Evolutionary conservation across 2,329 filamentous ascomycete species (phyloP).

Genomic region (Xylariaceae sp.): DNA sequence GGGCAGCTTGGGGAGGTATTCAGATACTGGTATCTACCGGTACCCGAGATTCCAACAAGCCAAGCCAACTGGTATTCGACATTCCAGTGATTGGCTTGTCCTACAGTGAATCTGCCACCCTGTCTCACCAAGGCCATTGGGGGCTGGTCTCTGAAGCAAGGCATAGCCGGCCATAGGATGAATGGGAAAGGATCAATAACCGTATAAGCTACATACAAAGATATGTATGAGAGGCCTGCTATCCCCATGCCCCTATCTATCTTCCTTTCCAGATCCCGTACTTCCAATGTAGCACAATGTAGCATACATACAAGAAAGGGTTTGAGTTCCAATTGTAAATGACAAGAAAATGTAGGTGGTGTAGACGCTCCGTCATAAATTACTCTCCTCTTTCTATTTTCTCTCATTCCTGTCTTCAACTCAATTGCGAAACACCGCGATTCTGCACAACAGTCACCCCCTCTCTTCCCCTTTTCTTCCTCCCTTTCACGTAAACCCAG

Average conservation of each 20-base stretch:
- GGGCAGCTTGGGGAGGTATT: no score
- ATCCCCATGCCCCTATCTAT: not conserved
- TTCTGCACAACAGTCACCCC: not conserved
- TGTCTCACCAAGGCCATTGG: not conserved
- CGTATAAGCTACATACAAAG: constrained; percentile 6
- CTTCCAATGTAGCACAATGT: no score
- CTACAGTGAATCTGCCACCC: not conserved
- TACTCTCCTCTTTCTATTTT: not conserved
- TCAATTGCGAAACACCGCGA: not conserved
- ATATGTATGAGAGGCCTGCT: constrained; percentile 1
- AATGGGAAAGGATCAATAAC: not conserved
- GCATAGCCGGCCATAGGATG: not conserved
- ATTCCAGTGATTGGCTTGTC: no score
- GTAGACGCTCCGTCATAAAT: no score
- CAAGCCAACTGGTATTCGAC: no score
- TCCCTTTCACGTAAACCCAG: constrained; percentile 6
- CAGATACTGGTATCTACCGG: no score
- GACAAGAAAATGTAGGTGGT: no score
- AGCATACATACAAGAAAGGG: not conserved
- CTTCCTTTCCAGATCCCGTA: not conserved
- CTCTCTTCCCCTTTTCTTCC: not conserved
- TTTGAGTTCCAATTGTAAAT: not conserved
- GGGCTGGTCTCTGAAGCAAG: not conserved
- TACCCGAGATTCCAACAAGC: no score
- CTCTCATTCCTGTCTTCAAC: not conserved